Base-by-base conservation (phyloP, 176 grass and related monocot genomes). In the Oryza meridionalis region DNA sequence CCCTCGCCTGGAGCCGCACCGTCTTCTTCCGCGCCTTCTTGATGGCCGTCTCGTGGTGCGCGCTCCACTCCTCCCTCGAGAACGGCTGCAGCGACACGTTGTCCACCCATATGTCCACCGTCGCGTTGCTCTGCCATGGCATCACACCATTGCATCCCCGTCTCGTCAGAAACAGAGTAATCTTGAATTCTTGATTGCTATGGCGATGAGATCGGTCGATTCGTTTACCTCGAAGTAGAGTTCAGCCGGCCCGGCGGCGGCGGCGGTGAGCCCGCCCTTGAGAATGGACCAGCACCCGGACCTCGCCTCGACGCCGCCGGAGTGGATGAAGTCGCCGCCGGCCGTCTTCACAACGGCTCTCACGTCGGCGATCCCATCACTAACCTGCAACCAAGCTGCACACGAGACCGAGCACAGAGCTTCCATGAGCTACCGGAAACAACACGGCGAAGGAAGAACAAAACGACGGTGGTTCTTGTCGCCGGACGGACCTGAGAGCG, bases 271-370 rank as follows among this genome's bases (percentile, higher is more conserved):
- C 0, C 96, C 96, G 27, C 96, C 93, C 42, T 99, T 96, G 84
- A 99, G 87, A 65, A 99, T 94, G 42, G 93, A 87, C 96, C 93
- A 99, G 73, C 96, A 99, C 3, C 93, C 91, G 24, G 85, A 88
- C 66, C 79, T 86, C 17, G 91, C 96, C 17, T 85, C 77, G 15
- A 85, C 79, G 0, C 82, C 81, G 31, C 94, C 94, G 15, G 90
- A 83, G 35, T 88, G 82, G 86, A 92, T 40, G 85, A 92, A 92
- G 11, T 40, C 33, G 26, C 66, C 42, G 38, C 24, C 32, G n/a
- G 77, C 59, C 29, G 81, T 98, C 87, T 92, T 95, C 84, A 95
- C 92, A 8, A 95, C 83, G 4, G 79, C 89, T 70, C 67, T 85
- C 14, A 99, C 84, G 5, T 91, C 83, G 26, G 89, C 82, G 27